Percentiles rank a stretch among this genome's conserved stretches.
Evolutionary conservation across 2,329 filamentous ascomycete genomes (phyloP).

Genomic region (Mycosphaerella arachidis): DNA sequence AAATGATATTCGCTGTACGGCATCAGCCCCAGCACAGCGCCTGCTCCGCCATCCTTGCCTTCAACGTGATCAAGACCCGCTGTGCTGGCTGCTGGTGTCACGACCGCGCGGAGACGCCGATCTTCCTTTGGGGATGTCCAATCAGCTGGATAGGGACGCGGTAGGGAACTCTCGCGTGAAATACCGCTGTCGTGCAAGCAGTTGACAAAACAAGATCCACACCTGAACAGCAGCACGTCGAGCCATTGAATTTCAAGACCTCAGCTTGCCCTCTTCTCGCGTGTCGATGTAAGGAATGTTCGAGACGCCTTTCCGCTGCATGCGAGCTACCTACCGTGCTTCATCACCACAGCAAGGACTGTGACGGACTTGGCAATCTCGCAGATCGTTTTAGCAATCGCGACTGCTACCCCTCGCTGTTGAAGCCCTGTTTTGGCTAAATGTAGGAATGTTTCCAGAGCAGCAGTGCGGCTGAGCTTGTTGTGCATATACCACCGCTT

Average conservation of each 20-base stretch:
- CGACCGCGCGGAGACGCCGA: background rate
- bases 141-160: background rate
- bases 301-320: background rate
- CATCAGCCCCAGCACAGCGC: background rate
- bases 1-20: background rate
- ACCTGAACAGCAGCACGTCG: background rate
- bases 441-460: background rate
- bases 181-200: background rate
- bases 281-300: background rate
- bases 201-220: background rate
- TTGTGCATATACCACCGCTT: background rate
- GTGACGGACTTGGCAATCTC: background rate
- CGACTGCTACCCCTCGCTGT: background rate
- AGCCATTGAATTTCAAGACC: background rate
- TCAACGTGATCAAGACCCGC: background rate
- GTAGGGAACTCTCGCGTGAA: background rate
- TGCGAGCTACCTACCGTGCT: background rate
- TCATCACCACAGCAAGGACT: background rate
- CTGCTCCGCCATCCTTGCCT: too few species aligned
- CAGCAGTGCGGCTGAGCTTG: background rate
- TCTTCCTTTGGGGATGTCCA: background rate
- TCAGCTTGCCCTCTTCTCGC: background rate
- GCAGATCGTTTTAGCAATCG: background rate
- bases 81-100: background rate
- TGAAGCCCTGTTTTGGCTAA: background rate